Evolutionary conservation across 2,329 filamentous ascomycete species (phyloP), one percentile per base, ranked within the genome.

Genomic region (Balansia obtecta): DNA sequence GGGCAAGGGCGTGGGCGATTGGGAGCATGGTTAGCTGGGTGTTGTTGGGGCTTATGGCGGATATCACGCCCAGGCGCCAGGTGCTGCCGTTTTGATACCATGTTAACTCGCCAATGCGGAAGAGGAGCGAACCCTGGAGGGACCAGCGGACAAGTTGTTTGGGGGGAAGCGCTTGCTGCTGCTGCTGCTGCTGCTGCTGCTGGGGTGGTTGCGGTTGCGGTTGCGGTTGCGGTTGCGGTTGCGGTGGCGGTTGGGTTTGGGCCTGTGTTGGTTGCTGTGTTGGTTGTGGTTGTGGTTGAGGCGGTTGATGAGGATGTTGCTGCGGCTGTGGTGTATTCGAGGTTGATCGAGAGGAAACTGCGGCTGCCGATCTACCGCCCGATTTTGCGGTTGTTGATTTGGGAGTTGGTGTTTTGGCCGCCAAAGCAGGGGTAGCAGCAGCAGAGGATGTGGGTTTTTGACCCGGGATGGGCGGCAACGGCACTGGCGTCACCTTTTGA

Each of bases 1-100:
- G 65, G 6, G 70, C 64, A 7, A 65, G 52, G 32, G 60, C 62
- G 51, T 72, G 67, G 9, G 65, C 67, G 34, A 71, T 65, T 16
- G 70, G 71, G n/a, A 71, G 63, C 33, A 74, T 57, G 49, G 67
- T 65, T 41, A 68, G 61, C 45, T 60, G 58, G 9, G 60, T 57
- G 4, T 55, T 58, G n/a, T 54, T 57, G 13, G 32, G 15, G n/a
- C 15, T 42, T 15, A 63, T 62, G 54, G 60, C 52, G 34, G 65
- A 54, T 51, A 76, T 67, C 46, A 76, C 60, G 5, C 73, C 74
- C 0, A 77, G 63, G 34, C 73, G 70, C 71, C 74, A 76, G 1
- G 70, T 69, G 20, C 62, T 66, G 7, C 65, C 65, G 22, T 72
- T 71, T 54, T 71, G 68, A 51, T 67, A 76, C 74, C 74, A 77